Evolutionary conservation across 805 yeast species (phyloP).

Genomic region (Suhomyces prunicola): DNA sequence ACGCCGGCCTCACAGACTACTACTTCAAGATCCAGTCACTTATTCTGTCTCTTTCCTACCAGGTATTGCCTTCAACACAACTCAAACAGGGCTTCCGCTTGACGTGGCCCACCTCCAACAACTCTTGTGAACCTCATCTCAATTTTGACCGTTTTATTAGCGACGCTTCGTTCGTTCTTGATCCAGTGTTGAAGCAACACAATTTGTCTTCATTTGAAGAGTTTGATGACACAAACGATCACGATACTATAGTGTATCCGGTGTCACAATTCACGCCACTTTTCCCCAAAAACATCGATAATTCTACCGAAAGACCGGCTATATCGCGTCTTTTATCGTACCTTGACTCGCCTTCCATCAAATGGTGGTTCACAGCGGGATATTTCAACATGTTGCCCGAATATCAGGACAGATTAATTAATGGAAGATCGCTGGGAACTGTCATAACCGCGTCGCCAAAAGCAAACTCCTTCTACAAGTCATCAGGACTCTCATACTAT

Average conservation of each 20-base stretch:
- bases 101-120: conserved; percentile 71
- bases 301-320: conserved; percentile 79
- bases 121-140: conserved; percentile 63
- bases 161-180: conserved; percentile 55
- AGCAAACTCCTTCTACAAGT: conserved; percentile 89
- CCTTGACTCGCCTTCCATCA: conserved; percentile 50
- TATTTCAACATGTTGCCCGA: conserved; percentile 88
- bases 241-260: conserved; percentile 76
- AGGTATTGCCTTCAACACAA: conserved; percentile 45
- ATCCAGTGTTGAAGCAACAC: conserved; percentile 54
- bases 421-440: conserved; percentile 56
- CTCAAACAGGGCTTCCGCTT: conserved; percentile 51
- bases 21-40: conserved; percentile 69
- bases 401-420: conserved; percentile 55
- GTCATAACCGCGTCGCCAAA: conserved; percentile 90
- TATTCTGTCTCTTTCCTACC: conserved; percentile 68
- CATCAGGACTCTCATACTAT: conserved; percentile 75
- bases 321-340: conserved; percentile 59
- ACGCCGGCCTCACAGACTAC: conserved; percentile 60
- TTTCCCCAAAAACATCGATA: conserved; percentile 50
- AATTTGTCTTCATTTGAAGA: conserved; percentile 29
- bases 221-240: conserved; percentile 31
- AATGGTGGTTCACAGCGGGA: conserved; percentile 93
- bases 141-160: conserved; percentile 49
- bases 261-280: conserved; percentile 89